Conservation (phyloP, 1,139 yeast genomes). For the Yamadazyma songkhlaensis region DNA sequence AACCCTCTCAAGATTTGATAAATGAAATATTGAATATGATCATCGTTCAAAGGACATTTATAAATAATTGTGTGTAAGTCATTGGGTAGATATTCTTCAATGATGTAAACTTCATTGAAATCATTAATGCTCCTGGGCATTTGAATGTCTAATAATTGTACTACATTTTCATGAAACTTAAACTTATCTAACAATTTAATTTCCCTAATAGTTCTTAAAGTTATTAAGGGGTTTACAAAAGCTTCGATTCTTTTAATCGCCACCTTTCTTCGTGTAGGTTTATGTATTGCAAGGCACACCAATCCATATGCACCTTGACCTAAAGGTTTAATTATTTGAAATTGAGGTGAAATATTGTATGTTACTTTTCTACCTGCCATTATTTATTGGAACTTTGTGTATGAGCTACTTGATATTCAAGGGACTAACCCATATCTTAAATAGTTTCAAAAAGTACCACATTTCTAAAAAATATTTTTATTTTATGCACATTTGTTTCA, state of each 20-base stretch:
- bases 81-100: conserved; percentile 71
- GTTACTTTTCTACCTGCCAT: conserved; percentile 16
- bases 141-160: conserved; percentile 38
- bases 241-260: conserved; percentile 46
- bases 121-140: conserved; percentile 29
- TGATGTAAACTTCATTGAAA: conserved; percentile 65
- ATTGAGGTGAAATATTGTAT: conserved; percentile 29
- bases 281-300: conserved; percentile 40
- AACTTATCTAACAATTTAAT: conserved; percentile 34
- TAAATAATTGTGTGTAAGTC: conserved; percentile 61
- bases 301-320: conserved; percentile 42
- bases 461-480: conserved; percentile 1
- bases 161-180: conserved; percentile 39
- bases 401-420: too few relatives aligned
- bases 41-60: conserved; percentile 53
- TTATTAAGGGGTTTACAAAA: conserved; percentile 33
- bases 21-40: conserved; percentile 65
- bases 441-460: conserved; percentile 5
- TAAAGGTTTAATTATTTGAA: conserved; percentile 42
- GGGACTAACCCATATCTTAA: background rate
- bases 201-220: conserved; percentile 43
- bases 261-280: conserved; percentile 35
- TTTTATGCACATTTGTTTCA: conserved; percentile 1
- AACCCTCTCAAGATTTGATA: conserved; percentile 65
- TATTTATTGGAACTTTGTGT: too few relatives aligned